Evolutionary conservation across 2,329 filamentous ascomycete species (phyloP), one percentile per base, ranked within the genome.

Genomic region (Ophiocordyceps camponoti-leonardi): DNA sequence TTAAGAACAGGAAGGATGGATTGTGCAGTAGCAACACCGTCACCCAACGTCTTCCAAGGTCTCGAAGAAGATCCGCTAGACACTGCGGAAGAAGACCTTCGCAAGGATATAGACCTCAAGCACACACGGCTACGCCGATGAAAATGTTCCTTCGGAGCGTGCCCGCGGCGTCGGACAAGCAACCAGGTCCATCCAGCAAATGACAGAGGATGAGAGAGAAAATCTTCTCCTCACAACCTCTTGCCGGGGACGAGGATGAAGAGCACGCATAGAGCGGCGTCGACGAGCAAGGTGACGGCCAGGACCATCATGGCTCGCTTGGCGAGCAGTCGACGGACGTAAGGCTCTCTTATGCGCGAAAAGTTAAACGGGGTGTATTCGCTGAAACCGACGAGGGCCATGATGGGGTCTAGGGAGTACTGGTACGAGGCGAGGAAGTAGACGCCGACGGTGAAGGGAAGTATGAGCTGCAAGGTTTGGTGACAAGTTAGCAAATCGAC

Each of bases 291-390:
- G 28, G 88, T 88, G 49, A 92, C 73, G 10, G 77, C 68, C 14
- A 95, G 66, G 14, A 92, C 85, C 67, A 92, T 87, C 41, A 86
- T 58, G 0, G 92, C 81, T 48, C 92, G 82, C 60, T 88, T 88
- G 52, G 78, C 79, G 46, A 98, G 73, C 19, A 96, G 77, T 57
- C 79, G 84, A 51, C 86, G 82, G 46, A 98, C 83, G 59, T 92
- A 98, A 0, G 87, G 85, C 63, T 98, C 92, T 46, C 84, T 79
- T 51, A 96, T 86, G 39, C 78, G 76, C 22, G 84, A 83, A 68
- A 93, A 95, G 62, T 81, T 84, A 71, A 95, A 88, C 44, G 94
- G 87, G 0, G 90, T 95, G 66, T 96, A 95, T 67, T 98, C 93
- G 67, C 88, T 95, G 61, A 81, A 82, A 33, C 90, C 88, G n/a